Conservation (phyloP, 2,329 filamentous ascomycete species). For the Monilinia vaccinii-corymbosi region DNA sequence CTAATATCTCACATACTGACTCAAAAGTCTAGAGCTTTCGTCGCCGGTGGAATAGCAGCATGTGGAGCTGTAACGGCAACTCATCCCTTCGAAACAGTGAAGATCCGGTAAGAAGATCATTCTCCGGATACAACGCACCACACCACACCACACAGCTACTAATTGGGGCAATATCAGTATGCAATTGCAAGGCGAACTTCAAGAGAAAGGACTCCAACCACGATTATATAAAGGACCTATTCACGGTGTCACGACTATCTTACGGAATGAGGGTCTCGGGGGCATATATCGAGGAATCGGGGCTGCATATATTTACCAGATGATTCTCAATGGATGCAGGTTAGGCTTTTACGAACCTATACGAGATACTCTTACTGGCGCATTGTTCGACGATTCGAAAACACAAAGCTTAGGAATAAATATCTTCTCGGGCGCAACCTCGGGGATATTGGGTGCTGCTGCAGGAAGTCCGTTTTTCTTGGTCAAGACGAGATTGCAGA, state of each 20-base stretch:
- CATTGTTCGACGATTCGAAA: conserved; percentile 62
- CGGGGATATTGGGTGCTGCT: conserved; percentile 85
- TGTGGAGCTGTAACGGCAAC: conserved; percentile 96
- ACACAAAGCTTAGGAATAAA: conserved; percentile 84
- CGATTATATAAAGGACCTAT: conserved; percentile 86
- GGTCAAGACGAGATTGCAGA: conserved; percentile 92
- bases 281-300: conserved; percentile 85
- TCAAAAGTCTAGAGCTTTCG: conserved; percentile 56
- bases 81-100: conserved; percentile 97
- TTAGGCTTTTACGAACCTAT: conserved; percentile 97
- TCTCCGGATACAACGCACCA: not conserved
- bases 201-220: conserved; percentile 74
- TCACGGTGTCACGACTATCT: conserved; percentile 83
- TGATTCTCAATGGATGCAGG: conserved; percentile 91
- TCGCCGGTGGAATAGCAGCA: conserved; percentile 91
- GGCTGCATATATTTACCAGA: conserved; percentile 92
- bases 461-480: conserved; percentile 95
- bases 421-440: conserved; percentile 83
- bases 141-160: conserved; percentile 3
- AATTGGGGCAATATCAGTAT: conserved; percentile 45
- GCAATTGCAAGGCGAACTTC: conserved; percentile 93
- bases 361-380: conserved; percentile 58
- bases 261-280: conserved; percentile 77
- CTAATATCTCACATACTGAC: not conserved
- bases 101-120: conserved; percentile 65